Base-by-base conservation (phyloP, 306 rosid genomes). In the Glycine tomentella region DNA sequence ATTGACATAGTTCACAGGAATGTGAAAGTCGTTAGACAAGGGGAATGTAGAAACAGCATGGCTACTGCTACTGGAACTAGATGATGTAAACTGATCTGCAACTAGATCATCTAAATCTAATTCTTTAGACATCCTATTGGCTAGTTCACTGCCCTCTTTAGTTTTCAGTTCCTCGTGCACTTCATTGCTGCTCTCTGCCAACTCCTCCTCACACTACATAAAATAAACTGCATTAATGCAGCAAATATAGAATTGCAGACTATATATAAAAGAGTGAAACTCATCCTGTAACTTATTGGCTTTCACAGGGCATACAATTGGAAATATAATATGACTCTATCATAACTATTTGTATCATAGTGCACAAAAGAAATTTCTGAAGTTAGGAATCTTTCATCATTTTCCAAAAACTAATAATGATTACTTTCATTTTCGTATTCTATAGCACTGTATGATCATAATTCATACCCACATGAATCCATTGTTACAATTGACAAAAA, bases 171-270 rank as follows among this genome's bases (percentile, higher is more conserved):
- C 8, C 16, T 56, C 58, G 50, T 52, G 53, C 67, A 71, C 81
- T 61, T 77, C 86, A 55, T 44, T 58, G 50, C 51, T 31, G 65
- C 79, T 73, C 13, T 75, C 76, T 56, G 82, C 74, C 36, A 64
- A 72, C 59, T 76, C 88, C 53, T 86, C 86, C 25, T 3, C 74
- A 45, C 75, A 17, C 94, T 91, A 88, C 61, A 58, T 33, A 0
- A 34, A 73, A 86, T 34, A 80, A 79, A 84, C 58, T 40, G 75
- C n/a, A 48, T 78, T 16, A 88, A 42, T 80, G 53, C 6, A 49
- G 62, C 31, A 49, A 57, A 20, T 52, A 33, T 20, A 20, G 40
- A 79, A 20, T 68, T 83, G 42, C 57, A 76, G 66, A 57, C 17
- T 15, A 25, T 16, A 71, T 7, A 64, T 25, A 7, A n/a, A n/a